These are phyloP conservation scores for Andalucia godoyi DNA, from an alignment of 78 protist species.

Conservation along the genomic window DNA sequence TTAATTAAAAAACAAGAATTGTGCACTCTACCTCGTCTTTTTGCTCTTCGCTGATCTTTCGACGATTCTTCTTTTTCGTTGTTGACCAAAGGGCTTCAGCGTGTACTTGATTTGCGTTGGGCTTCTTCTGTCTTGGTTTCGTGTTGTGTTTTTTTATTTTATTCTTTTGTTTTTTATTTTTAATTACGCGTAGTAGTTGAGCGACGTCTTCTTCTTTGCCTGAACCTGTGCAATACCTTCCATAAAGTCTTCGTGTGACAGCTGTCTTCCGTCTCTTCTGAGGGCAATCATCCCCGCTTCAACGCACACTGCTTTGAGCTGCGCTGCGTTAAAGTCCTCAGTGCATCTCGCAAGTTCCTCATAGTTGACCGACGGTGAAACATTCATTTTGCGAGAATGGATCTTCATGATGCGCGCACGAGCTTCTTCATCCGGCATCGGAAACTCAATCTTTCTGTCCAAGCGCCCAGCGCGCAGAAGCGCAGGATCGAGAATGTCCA, in stretches of 20 bases:
- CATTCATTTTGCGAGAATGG: slow-evolving; percentile 92
- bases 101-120: no score
- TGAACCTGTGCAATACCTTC: slow-evolving; percentile 90
- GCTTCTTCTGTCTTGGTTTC: no score
- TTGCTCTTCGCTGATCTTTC: no score
- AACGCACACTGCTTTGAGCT: slow-evolving; percentile 98
- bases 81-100: no score
- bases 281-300: slow-evolving; percentile 91
- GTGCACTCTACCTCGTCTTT: no score
- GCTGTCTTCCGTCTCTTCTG: slow-evolving; percentile 62
- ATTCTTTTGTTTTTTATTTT: no score
- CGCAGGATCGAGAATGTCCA: slow-evolving; percentile 99
- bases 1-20: no score
- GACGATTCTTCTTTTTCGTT: no score
- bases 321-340: slow-evolving; percentile 99
- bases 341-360: slow-evolving; percentile 95
- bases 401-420: slow-evolving; percentile 88
- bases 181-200: slow-evolving; percentile 92
- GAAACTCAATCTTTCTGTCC: slow-evolving; percentile 95
- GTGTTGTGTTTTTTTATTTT: no score
- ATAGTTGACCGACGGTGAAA: slow-evolving; percentile 67
- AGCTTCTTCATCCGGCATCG: slow-evolving; percentile 95
- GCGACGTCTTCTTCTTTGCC: slow-evolving; percentile 89
- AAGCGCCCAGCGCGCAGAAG: slow-evolving; percentile 91
- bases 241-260: slow-evolving; percentile 95